Base-by-base conservation (phyloP, 306 rosid genomes). In the Trichosanthes cucumerina region DNA sequence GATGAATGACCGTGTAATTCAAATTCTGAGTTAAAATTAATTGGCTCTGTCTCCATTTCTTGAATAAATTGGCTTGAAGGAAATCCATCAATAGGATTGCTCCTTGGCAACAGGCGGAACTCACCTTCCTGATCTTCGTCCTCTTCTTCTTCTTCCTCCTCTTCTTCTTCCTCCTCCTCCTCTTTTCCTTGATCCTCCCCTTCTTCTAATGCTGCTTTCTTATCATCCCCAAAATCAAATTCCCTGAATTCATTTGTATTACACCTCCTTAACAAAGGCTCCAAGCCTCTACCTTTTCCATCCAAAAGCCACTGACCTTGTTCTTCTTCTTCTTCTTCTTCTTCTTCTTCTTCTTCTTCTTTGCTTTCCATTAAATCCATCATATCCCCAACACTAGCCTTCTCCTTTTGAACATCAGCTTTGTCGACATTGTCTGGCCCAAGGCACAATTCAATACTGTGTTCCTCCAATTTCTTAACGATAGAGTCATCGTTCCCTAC, bases 21-120 rank as follows among this genome's bases (percentile, higher is more conserved):
- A 89, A 95, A 87, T 56, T 90, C 97, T 21, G 96, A 79, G 82
- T 68, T 60, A 78, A 82, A 88, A 79, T 90, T 84, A 83, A 83
- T 84, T 31, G 82, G 88, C 1, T 3, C 85, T 26, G 80, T 82
- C 21, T 87, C 97, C 91, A 91, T 82, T 52, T 74, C 83, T 38
- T 88, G 96, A 64, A 86, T 82, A 39, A 89, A 87, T 79, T 87
- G 80, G 79, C 89, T 89, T 10, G 96, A 86, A 78, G 91, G 3
- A 83, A 91, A 88, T 11, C 90, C 90, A 78, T 95, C 97, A 70
- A 89, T 34, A 52, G 86, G 62, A 75, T 82, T 82, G 73, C 87
- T 84, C 82, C 87, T 91, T 2, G 89, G 85, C 7, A 86, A 84
- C 75, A 89, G 86, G 73, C 84, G 87, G 83, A 91, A 90, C 63